Percentiles rank a stretch among this genome's conserved stretches.
Conservation (phyloP, 2,329 filamentous ascomycete species). For the Epichloe glyceriae region DNA sequence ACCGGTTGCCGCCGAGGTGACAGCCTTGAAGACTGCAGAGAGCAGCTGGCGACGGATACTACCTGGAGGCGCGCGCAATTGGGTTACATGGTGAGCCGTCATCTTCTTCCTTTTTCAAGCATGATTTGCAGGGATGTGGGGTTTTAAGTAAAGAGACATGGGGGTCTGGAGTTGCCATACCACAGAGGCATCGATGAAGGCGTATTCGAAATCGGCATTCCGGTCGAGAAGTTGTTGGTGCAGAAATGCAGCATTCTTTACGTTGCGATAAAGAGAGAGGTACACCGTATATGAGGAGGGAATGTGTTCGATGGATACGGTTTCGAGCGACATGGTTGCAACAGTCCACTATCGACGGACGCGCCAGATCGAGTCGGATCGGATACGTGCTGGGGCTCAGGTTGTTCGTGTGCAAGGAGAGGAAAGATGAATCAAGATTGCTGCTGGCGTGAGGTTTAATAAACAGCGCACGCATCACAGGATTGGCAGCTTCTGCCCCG, state of each 20-base stretch:
- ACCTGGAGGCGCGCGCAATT: conserved; percentile 34
- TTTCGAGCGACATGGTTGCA: conserved; percentile 36
- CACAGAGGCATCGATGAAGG: conserved; percentile 75
- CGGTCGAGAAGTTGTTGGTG: conserved; percentile 74
- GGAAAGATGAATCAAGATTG: background rate
- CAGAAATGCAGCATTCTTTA: conserved; percentile 66
- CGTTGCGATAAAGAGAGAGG: conserved; percentile 60
- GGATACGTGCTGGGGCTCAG: background rate
- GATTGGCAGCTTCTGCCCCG: conserved; percentile 3
- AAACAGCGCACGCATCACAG: conserved; percentile 2
- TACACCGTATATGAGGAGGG: conserved; percentile 55
- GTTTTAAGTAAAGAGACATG: too few species aligned
- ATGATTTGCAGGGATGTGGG: background rate
- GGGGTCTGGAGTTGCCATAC: conserved; percentile 31
- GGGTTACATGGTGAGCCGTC: background rate
- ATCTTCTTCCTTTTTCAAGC: background rate
- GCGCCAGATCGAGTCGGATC: background rate
- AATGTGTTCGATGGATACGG: conserved; percentile 62
- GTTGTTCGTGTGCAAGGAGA: background rate
- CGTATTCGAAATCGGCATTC: conserved; percentile 82
- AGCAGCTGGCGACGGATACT: conserved; percentile 61
- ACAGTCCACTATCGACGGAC: background rate
- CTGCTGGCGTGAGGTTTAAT: background rate
- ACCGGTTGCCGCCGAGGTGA: conserved; percentile 48
- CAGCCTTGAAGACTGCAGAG: conserved; percentile 64